These are phyloP conservation scores for peach (Prunus persica) DNA, from an alignment of 306 rosid genomes.

Conservation along the genomic window DNA sequence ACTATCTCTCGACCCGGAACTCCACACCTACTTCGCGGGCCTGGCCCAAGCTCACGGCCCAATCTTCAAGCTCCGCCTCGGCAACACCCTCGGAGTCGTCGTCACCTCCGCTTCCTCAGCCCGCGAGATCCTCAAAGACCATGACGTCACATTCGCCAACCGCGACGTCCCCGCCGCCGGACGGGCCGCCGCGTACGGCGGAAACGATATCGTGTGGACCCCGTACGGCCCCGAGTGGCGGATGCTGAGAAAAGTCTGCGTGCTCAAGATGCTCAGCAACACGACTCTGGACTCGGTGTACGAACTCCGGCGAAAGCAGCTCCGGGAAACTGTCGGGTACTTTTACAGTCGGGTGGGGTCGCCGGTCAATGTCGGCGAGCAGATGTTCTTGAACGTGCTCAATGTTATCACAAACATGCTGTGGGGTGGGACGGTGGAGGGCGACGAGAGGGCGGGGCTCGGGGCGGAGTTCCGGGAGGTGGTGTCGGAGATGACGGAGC, in stretches of 20 bases:
- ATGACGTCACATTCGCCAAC: conserved; percentile 68
- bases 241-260: conserved; percentile 70
- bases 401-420: conserved; percentile 66
- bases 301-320: conserved; percentile 51
- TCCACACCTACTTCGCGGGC: conserved; percentile 58
- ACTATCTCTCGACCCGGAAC: conserved; percentile 63
- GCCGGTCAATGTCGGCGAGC: conserved; percentile 50
- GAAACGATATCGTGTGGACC: conserved; percentile 58
- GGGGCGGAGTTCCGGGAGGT: conserved; percentile 61
- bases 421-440: conserved; percentile 74
- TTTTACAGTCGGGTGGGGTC: conserved; percentile 37
- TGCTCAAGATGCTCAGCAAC: conserved; percentile 64
- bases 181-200: conserved; percentile 37
- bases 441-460: conserved; percentile 36
- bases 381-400: conserved; percentile 50
- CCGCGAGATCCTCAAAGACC: conserved; percentile 56
- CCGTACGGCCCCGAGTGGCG: conserved; percentile 83
- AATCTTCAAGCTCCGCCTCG: conserved; percentile 62
- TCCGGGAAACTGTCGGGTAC: conserved; percentile 38
- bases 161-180: conserved; percentile 64
- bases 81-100: conserved; percentile 46
- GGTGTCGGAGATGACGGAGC: conserved; percentile 38
- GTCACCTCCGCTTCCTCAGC: conserved; percentile 51
- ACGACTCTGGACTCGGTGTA: conserved; percentile 53
- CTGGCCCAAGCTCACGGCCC: conserved; percentile 59